Base-by-base conservation (phyloP, 2,329 filamentous ascomycete species). In the Penicillium oxalicum region DNA sequence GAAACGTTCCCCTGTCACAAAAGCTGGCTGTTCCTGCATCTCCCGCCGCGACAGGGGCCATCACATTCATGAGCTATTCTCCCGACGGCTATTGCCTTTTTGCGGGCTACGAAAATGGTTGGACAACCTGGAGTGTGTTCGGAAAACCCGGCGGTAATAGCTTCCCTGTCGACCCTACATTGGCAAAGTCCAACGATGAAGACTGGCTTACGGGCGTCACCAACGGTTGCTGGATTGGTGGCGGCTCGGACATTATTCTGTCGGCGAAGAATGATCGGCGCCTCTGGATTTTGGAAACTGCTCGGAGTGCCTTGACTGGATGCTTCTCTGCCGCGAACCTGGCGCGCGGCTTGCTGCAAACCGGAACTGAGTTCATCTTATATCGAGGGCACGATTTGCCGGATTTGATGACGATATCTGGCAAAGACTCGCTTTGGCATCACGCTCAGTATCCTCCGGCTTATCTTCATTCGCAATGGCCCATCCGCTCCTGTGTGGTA, bases 101-200 rank as follows among this genome's bases (percentile, higher is more conserved):
- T 69, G 90, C 87, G 38, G 93, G 91, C 1, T 97, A 91, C 63
- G 85, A 93, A 61, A 83, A 85, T 50, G 94, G 93, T 0, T 98
- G 93, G 93, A 86, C 88, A 4, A 91, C 84, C 40, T 98, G 91
- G 91, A 97, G 91, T 66, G 93, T 97, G 34, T 98, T 95, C 69
- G 93, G 93, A 32, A 96, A 95, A 68, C 79, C 86, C 2, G 85
- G 90, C 11, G 90, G 86, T 47, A 88, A 83, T 58, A 95, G 88
- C 63, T 97, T 97, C 65, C 77, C 79, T 5, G 77, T 81, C 9
- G 87, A 95, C 59, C 74, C 76, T 26, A 70, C 73, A 2, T 74
- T 89, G 34, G 82, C 84, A 2, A 72, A 78, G 42, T 71, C 73
- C 5, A 91, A 93, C 61, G 79, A 78, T 27, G 91, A 98, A 63